phyloP scores from a whole-genome alignment of 768 basidiomycete species.

The Candolleomyces efflorescens region DNA sequence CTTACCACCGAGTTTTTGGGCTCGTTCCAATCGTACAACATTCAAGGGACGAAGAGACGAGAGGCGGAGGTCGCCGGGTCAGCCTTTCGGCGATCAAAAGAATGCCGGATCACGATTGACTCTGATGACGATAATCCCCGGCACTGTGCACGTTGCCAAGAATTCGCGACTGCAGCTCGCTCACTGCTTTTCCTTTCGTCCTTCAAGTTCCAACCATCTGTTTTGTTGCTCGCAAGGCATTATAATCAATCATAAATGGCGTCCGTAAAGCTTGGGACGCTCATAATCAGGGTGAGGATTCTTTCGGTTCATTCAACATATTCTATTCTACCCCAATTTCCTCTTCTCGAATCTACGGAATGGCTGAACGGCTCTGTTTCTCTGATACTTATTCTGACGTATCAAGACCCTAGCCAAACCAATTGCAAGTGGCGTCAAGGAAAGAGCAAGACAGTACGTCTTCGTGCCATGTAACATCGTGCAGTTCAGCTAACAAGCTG shows the following conservation, averaged over 20 bases:
- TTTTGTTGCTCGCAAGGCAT: not conserved
- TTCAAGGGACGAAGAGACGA: too few relatives aligned
- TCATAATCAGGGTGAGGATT: slow-evolving; percentile 63
- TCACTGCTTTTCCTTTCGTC: not conserved
- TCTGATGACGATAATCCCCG: too few relatives aligned
- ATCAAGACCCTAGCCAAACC: slow-evolving; percentile 80
- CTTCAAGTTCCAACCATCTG: not conserved
- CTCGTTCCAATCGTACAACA: too few relatives aligned
- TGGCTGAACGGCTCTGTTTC: too few relatives aligned
- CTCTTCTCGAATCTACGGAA: too few relatives aligned
- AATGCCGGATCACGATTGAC: too few relatives aligned
- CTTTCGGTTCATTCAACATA: not conserved
- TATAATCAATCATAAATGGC: slow-evolving; percentile 44
- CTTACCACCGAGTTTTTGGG: too few relatives aligned
- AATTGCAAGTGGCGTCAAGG: slow-evolving; percentile 63
- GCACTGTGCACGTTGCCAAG: too few relatives aligned
- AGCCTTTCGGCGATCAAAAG: too few relatives aligned
- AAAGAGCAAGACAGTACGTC: slow-evolving; percentile 68
- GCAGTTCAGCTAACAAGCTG: not conserved
- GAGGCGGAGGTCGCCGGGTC: too few relatives aligned
- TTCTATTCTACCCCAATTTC: too few relatives aligned
- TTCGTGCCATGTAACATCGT: not conserved
- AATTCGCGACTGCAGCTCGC: too few relatives aligned
- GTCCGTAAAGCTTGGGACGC: slow-evolving; percentile 66
- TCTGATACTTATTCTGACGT: not conserved